Base-by-base conservation (phyloP, 306 rosid species). In the Crataegus laevigata region DNA sequence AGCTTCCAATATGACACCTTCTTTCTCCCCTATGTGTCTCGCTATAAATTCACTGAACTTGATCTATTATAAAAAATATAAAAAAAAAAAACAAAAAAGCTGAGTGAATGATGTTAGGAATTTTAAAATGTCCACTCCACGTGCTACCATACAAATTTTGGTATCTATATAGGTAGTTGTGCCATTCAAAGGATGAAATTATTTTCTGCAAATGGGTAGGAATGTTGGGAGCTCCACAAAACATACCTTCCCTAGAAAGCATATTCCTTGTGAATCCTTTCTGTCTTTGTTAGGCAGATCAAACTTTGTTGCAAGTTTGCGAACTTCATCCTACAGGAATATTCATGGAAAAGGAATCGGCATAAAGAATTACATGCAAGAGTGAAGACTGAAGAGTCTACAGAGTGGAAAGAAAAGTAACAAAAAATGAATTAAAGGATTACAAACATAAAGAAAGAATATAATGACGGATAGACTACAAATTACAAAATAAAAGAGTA, bases 181-280 rank as follows among this genome's bases (percentile, higher is more conserved):
- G 47, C 13, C 5, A 43, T 12, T 22, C 29, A 19, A 5, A 13
- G 45, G 32, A 10, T 24, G 59, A 62, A 61, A 6, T 62, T 62
- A 62, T 62, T 2, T 62, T 26, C 32, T 59, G 32, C 52, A 58
- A 71, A 75, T 8, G 5, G 26, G 65, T 59, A 28, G 28, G 77
- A 47, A 52, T 54, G 42, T 28, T 15, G 9, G 52, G 32, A 50
- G 52, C 28, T 50, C n/a, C 73, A 22, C 19, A 60, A 13, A 26
- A 36, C 63, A 72, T 82, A 94, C 98, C 98, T 94, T 91, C 71
- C 98, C 98, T 63, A 94, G 89, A 87, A 90, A 94, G 84, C 98
- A 94, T 85, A 94, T 91, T 82, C 98, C 98, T 85, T 91, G 98
- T 24, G 98, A 94, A 84, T 94, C 98, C 87, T 87, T 94, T 80